Evolutionary conservation across 116 monocot genomes (phyloP), one percentile per base, ranked within the genome.

Genomic region (Phalaenopsis hybrid): DNA sequence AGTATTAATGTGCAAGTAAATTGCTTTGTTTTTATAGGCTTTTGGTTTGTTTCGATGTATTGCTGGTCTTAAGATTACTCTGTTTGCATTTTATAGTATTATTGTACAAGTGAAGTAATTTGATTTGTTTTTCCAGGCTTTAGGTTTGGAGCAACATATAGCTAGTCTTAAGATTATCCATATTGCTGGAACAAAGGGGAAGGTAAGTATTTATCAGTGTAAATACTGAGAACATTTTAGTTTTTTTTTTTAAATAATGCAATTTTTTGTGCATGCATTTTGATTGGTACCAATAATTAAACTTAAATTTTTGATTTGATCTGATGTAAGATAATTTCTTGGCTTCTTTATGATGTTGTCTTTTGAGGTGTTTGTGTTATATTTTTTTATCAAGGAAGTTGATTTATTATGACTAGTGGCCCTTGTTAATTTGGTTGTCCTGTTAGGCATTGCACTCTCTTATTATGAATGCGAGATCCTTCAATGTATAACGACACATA

Each of bases 121-220:
- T 48, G 4, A 1, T 76, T 68, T 21, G 12, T 57, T 8, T 21
- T 46, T 78, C 43, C 88, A 93, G 93, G 80, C 83, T 48, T 72
- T 89, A 43, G 89, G 77, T 70, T 79, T 94, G 85, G 86, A 91
- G 74, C 79, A 91, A 55, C 79, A 48, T 46, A 86, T 95, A 15
- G 44, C 79, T 77, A 79, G 50, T 46, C 89, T 95, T 81, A 91
- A 89, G 67, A 86, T 95, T 79, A 95, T 95, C 79, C 95, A 95
- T 59, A 77, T 95, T 58, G 92, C 92, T 50, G 95, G 95, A 77
- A 95, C 95, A 49, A 95, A 95, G 87, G 95, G 95, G 78, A 95
- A 95, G 95, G 95, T 91, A 80, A 43, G 34, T 43, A 17, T 74
- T 25, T 17, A 50, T 37, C 77, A 4, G 18, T 46, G 75, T 20